phyloP scores from a whole-genome alignment of 257 asterid species.

The Primulina huaijiensis region DNA sequence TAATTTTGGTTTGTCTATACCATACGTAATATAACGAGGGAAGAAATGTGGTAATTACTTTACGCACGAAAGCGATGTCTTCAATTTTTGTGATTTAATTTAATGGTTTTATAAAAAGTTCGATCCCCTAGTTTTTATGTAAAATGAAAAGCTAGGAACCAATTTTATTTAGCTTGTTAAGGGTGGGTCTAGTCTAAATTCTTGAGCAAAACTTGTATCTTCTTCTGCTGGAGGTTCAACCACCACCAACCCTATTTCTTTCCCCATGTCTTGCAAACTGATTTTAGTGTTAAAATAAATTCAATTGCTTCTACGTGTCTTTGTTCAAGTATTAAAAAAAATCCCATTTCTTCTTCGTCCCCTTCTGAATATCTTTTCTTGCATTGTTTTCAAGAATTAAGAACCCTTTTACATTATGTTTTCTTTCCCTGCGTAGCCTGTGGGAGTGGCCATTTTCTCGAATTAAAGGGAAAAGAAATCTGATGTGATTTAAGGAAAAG shows the following conservation, averaged over 20 bases:
- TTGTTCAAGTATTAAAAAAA: constrained; percentile 36
- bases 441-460: not conserved
- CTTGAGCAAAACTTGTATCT: constrained; percentile 22
- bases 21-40: not conserved
- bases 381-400: not conserved
- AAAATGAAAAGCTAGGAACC: no score
- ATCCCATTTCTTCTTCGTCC: constrained; percentile 7
- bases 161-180: constrained; percentile 12
- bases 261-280: constrained; percentile 36
- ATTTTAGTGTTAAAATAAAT: constrained; percentile 32
- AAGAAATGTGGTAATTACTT: not conserved
- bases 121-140: not conserved
- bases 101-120: not conserved
- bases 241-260: constrained; percentile 59
- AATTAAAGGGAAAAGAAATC: not conserved
- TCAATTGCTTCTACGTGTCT: constrained; percentile 42
- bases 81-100: not conserved
- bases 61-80: not conserved
- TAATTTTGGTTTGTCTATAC: constrained; percentile 15
- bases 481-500: not conserved
- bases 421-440: constrained; percentile 11
- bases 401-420: constrained; percentile 10
- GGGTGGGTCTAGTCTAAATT: constrained; percentile 14
- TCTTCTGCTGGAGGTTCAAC: constrained; percentile 60
- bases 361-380: constrained; percentile 5